Evolutionary conservation across 2,329 filamentous ascomycete genomes (phyloP).

Genomic region (Zymoseptoria brevis): DNA sequence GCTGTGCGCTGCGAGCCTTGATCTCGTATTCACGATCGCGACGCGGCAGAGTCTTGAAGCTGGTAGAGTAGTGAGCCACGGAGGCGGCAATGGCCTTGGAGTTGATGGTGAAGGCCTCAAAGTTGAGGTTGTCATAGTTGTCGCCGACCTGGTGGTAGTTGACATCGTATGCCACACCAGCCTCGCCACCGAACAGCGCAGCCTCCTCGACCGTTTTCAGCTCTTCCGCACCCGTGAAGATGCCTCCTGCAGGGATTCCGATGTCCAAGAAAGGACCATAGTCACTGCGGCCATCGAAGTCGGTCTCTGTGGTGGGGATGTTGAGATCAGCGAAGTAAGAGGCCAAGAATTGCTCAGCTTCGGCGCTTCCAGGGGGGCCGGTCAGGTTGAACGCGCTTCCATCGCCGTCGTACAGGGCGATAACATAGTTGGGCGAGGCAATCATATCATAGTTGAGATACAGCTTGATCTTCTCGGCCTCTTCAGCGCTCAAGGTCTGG

Average conservation of each 20-base stretch:
- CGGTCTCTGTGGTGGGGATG: constrained; percentile 60
- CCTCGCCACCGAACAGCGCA: constrained; percentile 61
- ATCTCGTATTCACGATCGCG: constrained; percentile 6
- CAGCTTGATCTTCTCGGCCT: constrained; percentile 53
- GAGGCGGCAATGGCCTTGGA: constrained; percentile 58
- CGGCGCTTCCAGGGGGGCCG: constrained; percentile 56
- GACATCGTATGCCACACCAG: constrained; percentile 46
- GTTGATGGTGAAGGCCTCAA: constrained; percentile 48
- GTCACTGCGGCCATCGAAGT: constrained; percentile 72
- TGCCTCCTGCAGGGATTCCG: constrained; percentile 61
- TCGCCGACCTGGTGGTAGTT: constrained; percentile 52
- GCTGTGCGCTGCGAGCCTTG: constrained; percentile 5
- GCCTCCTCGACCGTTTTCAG: constrained; percentile 63
- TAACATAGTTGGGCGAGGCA: constrained; percentile 52
- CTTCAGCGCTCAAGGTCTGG: constrained; percentile 29
- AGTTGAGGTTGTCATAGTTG: constrained; percentile 46
- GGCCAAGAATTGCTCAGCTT: constrained; percentile 60
- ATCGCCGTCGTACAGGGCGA: constrained; percentile 51
- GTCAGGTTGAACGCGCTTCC: constrained; percentile 47
- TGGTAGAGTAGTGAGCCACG: constrained; percentile 58
- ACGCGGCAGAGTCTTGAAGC: constrained; percentile 51
- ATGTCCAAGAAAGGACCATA: constrained; percentile 66
- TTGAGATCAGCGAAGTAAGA: constrained; percentile 57
- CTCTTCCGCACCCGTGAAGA: constrained; percentile 70
- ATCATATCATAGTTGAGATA: constrained; percentile 71